Percentiles rank a stretch among this genome's conserved stretches.
phyloP scores from a whole-genome alignment of 2,329 filamentous ascomycete species.

The Sordariomycetes sp. region DNA sequence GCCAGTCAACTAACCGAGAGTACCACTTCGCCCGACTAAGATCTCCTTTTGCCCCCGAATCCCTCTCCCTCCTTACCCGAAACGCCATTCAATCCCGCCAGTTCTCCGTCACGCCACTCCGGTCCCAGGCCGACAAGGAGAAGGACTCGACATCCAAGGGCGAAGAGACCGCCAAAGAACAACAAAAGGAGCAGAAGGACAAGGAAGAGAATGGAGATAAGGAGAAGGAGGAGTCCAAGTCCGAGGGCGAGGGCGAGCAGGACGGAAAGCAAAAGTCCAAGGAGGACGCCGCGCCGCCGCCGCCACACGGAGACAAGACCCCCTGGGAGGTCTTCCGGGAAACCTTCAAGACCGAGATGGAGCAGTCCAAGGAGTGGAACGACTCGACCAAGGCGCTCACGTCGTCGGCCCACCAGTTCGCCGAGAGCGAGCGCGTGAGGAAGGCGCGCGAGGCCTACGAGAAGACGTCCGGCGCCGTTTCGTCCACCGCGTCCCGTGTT shows the following conservation, averaged over 20 bases:
- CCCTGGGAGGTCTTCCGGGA: constrained; percentile 99
- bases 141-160: constrained; percentile 22
- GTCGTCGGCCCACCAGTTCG: constrained; percentile 80
- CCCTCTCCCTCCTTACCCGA: constrained; percentile 23
- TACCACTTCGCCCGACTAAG: constrained; percentile 23
- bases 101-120: constrained; percentile 25
- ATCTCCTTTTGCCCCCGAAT: constrained; percentile 32
- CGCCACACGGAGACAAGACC: constrained; percentile 93
- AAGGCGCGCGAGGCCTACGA: constrained; percentile 79
- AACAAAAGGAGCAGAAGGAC: constrained; percentile 1
- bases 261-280: constrained; percentile 43
- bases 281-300: constrained; percentile 64
- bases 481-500: constrained; percentile 66
- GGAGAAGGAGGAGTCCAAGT: constrained; percentile 31
- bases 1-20: background rate
- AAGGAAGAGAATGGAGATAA: constrained; percentile 24
- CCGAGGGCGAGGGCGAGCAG: constrained; percentile 31
- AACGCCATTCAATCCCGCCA: constrained; percentile 20
- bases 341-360: constrained; percentile 88
- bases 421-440: constrained; percentile 84
- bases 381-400: constrained; percentile 94
- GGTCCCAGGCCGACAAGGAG: constrained; percentile 15
- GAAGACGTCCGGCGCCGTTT: constrained; percentile 73
- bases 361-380: constrained; percentile 98
- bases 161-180: constrained; percentile 15